Evolutionary conservation across 164 flowering plant genomes (phyloP).

Genomic region (Malania oleifera): DNA sequence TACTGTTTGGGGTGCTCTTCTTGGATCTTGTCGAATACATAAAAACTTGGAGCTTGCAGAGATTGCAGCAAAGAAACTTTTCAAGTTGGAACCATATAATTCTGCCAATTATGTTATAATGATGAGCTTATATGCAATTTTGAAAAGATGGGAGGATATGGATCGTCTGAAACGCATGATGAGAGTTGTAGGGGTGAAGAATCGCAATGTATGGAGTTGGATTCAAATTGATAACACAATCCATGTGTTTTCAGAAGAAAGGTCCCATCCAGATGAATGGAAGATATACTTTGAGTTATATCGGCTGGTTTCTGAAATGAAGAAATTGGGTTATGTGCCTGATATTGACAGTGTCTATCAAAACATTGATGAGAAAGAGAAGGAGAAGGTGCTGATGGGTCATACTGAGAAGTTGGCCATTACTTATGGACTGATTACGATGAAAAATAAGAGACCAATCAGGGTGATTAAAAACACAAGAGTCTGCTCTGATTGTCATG

Average conservation of each 20-base stretch:
- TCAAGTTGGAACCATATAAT: slow-evolving; percentile 52
- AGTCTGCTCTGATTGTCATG: slow-evolving; percentile 59
- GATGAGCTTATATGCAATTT: slow-evolving; percentile 42
- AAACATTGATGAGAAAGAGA: slow-evolving; percentile 42
- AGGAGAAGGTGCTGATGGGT: slow-evolving; percentile 39
- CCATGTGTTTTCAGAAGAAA: slow-evolving; percentile 42
- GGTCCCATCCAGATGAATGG: slow-evolving; percentile 47
- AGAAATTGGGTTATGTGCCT: slow-evolving; percentile 48
- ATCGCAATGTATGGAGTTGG: slow-evolving; percentile 51
- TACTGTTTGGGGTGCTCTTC: slow-evolving; percentile 59
- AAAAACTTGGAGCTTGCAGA: slow-evolving; percentile 43
- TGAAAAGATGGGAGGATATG: slow-evolving; percentile 50
- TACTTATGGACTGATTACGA: slow-evolving; percentile 51
- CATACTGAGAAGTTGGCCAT: slow-evolving; percentile 72
- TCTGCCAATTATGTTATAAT: slow-evolving; percentile 49
- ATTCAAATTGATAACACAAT: slow-evolving; percentile 35
- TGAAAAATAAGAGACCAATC: slow-evolving; percentile 23
- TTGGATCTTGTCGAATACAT: slow-evolving; percentile 46
- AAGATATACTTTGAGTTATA: slow-evolving; percentile 56
- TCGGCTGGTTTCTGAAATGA: slow-evolving; percentile 47
- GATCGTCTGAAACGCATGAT: slow-evolving; percentile 35
- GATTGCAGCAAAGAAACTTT: slow-evolving; percentile 45
- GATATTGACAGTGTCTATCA: slow-evolving; percentile 45
- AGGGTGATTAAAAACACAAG: slow-evolving; percentile 59
- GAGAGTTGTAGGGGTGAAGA: slow-evolving; percentile 28